Evolutionary conservation across 73 alveolate genomes (phyloP), one percentile per base, ranked within the genome.

Genomic region (Durusdinium trenchii): DNA sequence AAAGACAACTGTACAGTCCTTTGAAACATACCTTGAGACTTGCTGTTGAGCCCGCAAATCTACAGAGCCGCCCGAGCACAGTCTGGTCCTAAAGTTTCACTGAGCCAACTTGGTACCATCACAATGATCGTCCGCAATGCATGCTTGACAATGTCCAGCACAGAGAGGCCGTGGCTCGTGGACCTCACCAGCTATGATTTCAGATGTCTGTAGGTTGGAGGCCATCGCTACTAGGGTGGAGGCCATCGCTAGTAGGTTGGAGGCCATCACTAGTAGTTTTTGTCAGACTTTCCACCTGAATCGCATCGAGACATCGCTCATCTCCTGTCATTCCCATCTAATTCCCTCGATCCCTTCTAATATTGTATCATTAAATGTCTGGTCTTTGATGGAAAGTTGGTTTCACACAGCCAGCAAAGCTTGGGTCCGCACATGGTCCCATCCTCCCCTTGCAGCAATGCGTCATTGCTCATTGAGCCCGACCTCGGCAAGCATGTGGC

Each of bases 401-500:
- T 14, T 42, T 62, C n/a, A n/a, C n/a, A n/a, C n/a, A n/a, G n/a
- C 64, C 64, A 20, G 64, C 20, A 9, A 20, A 18, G 50, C 83
- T 12, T 2, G 23, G 87, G 54, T 16, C 83, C 83, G 61, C 9
- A 40, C 95, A 87, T 87, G 52, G 95, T 87, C 46, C 98, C 98
- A n/a, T 91, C 98, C 36, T 91, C 98, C 47, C 98, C 85, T n/a
- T 91, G 98, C 30, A 91, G 98, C 76, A 91, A 52, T 9, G 98
- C 98, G 35, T 91, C 98, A 46, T 91, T 91, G 98, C 98, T 91
- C 98, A 91, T 91, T 52, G 98, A 91, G 60, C 98, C 98, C 3
- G 98, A 87, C 95, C 95, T 87, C 47, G 40, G 32, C 43, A 0
- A n/a, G n/a, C n/a, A n/a, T n/a, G n/a, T n/a, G n/a, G n/a, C n/a